phyloP scores from a whole-genome alignment of 1,139 yeast species.

The Lodderomyces orthopsilosis region DNA sequence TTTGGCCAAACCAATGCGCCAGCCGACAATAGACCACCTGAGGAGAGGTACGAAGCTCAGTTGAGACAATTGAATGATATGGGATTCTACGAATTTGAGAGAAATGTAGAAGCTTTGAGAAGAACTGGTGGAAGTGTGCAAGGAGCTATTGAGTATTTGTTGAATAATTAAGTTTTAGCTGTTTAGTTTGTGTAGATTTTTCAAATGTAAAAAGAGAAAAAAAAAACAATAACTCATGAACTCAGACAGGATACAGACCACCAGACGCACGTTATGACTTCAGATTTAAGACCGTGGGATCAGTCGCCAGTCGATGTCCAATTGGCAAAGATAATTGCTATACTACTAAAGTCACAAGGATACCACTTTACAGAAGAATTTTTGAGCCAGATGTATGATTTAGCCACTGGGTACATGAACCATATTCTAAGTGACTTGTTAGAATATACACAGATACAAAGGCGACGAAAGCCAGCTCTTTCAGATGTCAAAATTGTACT shows the following conservation, averaged over 20 bases:
- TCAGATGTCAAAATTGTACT: constrained; percentile 56
- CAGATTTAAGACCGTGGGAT: not conserved
- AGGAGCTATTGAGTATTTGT: constrained; percentile 87
- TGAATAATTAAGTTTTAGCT: constrained; percentile 3
- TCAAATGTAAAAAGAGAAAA: not conserved
- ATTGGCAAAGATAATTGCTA: constrained; percentile 32
- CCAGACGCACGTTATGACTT: not conserved
- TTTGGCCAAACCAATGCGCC: constrained; percentile 33
- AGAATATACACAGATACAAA: constrained; percentile 60
- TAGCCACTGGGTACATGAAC: constrained; percentile 52
- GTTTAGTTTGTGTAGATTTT: constrained; percentile 1
- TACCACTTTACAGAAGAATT: constrained; percentile 42
- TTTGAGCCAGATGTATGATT: constrained; percentile 42
- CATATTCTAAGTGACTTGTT: constrained; percentile 47
- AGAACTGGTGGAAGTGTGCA: constrained; percentile 96
- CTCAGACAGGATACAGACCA: not conserved
- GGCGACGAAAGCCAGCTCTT: constrained; percentile 59
- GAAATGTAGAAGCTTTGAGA: constrained; percentile 86
- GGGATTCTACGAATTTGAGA: constrained; percentile 93
- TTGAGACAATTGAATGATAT: constrained; percentile 91
- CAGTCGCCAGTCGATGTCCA: constrained; percentile 33
- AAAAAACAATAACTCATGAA: not conserved
- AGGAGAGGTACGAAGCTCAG: constrained; percentile 88
- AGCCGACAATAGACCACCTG: constrained; percentile 87
- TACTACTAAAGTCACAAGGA: constrained; percentile 36